Evolutionary conservation across 2,329 filamentous ascomycete genomes (phyloP).

Genomic region (Fusarium xyrophilum): DNA sequence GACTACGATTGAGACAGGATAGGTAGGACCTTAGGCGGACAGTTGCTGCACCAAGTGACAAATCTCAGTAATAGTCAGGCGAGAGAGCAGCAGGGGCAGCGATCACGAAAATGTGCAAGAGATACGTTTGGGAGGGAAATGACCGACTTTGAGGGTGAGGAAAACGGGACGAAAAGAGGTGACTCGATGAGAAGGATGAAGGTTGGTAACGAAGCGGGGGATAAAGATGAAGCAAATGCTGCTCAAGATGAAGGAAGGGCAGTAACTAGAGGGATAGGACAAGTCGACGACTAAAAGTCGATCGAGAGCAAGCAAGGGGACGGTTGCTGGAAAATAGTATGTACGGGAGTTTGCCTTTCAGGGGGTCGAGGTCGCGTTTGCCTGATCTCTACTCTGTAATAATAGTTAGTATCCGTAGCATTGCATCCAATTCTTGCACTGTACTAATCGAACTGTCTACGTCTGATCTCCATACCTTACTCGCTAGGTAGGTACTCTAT

Average conservation of each 20-base stretch:
- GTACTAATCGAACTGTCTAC: neutral
- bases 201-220: slow-evolving; percentile 12
- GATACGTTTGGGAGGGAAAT: slow-evolving; percentile 12
- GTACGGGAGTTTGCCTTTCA: slow-evolving; percentile 26
- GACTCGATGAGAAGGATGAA: slow-evolving; percentile 7
- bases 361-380: slow-evolving; percentile 27
- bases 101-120: slow-evolving; percentile 8
- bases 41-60: slow-evolving; percentile 27
- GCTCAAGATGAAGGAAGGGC: slow-evolving; percentile 23
- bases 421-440: slow-evolving; percentile 1
- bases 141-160: slow-evolving; percentile 39
- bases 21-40: slow-evolving; percentile 23
- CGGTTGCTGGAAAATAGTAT: slow-evolving; percentile 35
- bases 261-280: slow-evolving; percentile 19
- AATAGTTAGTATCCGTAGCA: too few relatives aligned
- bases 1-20: slow-evolving; percentile 35
- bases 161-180: neutral
- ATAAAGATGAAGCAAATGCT: slow-evolving; percentile 6
- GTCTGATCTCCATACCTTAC: slow-evolving; percentile 9
- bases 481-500: slow-evolving; percentile 4
- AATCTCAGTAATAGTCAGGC: slow-evolving; percentile 31
- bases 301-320: slow-evolving; percentile 21
- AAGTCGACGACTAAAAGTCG: slow-evolving; percentile 31
- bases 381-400: too few relatives aligned
- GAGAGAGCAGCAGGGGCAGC: slow-evolving; percentile 22